These are phyloP conservation scores for Gymnopilus dilepis DNA, from an alignment of 768 basidiomycete species.

Conservation along the genomic window DNA sequence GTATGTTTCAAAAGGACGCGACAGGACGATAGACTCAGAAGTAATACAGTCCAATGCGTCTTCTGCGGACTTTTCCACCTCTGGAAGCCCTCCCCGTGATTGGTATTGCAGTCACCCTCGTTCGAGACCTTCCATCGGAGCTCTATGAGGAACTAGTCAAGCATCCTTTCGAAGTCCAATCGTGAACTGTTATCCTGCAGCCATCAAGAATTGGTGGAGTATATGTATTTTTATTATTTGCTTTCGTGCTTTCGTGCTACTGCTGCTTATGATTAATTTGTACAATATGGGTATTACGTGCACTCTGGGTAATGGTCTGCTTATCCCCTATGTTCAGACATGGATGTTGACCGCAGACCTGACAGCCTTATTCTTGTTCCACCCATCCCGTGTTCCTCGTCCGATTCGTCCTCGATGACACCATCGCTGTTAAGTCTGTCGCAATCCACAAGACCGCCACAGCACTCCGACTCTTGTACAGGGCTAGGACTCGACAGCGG, in stretches of 20 bases:
- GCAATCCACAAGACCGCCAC: slow-evolving; percentile 57
- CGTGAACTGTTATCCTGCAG: slow-evolving; percentile 22
- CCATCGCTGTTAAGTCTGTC: slow-evolving; percentile 40
- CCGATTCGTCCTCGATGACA: slow-evolving; percentile 37
- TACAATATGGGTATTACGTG: slow-evolving; percentile 10
- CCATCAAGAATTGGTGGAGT: background rate
- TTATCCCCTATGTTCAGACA: slow-evolving; percentile 24
- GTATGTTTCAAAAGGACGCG: slow-evolving; percentile 46
- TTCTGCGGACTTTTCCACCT: slow-evolving; percentile 92
- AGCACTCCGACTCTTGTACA: slow-evolving; percentile 43
- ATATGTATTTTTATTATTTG: slow-evolving; percentile 13
- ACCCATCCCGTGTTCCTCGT: slow-evolving; percentile 21
- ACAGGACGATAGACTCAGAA: slow-evolving; percentile 2
- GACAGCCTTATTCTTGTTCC: slow-evolving; percentile 29
- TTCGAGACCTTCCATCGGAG: slow-evolving; percentile 86
- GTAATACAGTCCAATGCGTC: slow-evolving; percentile 82
- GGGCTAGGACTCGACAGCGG: slow-evolving; percentile 14
- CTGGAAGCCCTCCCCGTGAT: slow-evolving; percentile 87
- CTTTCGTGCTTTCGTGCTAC: slow-evolving; percentile 23
- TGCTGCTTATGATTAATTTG: slow-evolving; percentile 15
- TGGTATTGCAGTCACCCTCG: slow-evolving; percentile 91
- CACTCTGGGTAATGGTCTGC: background rate
- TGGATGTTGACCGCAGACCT: slow-evolving; percentile 32
- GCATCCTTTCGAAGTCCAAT: slow-evolving; percentile 75
- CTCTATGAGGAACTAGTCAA: slow-evolving; percentile 89